Base-by-base conservation (phyloP, 345 rosid species). In the Camelina sativa region DNA sequence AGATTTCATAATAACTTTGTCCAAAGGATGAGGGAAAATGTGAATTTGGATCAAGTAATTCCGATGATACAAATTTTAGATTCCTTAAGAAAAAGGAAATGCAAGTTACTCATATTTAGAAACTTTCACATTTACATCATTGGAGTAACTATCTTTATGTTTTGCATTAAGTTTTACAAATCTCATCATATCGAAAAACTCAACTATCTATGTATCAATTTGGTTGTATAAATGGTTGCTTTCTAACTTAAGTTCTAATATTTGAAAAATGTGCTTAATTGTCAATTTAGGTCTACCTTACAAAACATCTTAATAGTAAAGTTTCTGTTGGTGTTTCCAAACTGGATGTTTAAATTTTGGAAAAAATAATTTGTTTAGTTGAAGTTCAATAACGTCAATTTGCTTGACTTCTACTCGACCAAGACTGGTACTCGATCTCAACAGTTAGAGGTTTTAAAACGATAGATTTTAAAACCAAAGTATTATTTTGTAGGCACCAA, bases 281-380 rank as follows among this genome's bases (percentile, higher is more conserved):
- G 30, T 15, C 4, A 44, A 15, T 7, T n/a, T 87, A 71, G 76
- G 81, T 87, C 57, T 89, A 87, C 67, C 76, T 87, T 34, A 83
- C 90, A 34, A 87, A 81, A 59, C 78, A 79, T 63, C 85, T 90
- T 3, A 68, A 80, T 34, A 91, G 83, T 30, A 87, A 80, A 54
- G 30, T 88, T 86, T 7, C 62, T 89, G 43, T 87, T 84, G 13
- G 78, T 86, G 51, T 85, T 89, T 35, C 89, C 95, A 0, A 89
- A 87, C 76, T 88, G 90, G 62, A 83, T 89, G 34, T 53, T 89
- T 60, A 48, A 82, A 83, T 79, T 5, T 87, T 5, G 90, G 84
- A 84, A 74, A 85, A 85, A 70, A 72, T 90, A 89, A 65, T 87
- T 87, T 60, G 84, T 66, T 65, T 66, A 25, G 40, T 89, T 88